phyloP scores from a whole-genome alignment of 139 green algal genomes.

The Coelastrella sp. region DNA sequence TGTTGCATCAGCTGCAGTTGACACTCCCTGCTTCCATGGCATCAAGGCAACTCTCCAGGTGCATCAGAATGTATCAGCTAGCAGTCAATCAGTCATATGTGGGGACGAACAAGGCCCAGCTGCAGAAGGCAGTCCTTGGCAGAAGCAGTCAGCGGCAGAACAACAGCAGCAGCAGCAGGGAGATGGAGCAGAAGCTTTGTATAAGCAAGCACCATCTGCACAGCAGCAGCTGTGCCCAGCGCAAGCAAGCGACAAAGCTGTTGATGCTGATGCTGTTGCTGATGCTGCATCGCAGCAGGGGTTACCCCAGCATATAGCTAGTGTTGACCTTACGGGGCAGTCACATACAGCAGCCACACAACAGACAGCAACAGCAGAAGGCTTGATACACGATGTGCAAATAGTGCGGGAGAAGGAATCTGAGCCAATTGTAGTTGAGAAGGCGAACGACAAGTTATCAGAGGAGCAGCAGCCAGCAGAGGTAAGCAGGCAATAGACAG shows the following conservation, averaged over 20 bases:
- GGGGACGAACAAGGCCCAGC: background rate
- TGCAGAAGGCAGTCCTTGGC: background rate
- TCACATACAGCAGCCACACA: background rate
- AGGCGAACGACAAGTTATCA: no score
- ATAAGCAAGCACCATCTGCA: no score
- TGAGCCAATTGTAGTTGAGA: no score
- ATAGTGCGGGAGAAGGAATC: no score
- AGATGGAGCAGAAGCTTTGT: background rate
- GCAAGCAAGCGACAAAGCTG: no score
- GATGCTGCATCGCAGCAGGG: no score
- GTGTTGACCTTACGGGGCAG: background rate
- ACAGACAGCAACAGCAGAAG: background rate
- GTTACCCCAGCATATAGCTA: background rate
- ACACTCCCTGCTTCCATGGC: constrained; percentile 6
- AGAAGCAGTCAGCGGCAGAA: background rate
- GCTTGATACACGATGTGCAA: no score
- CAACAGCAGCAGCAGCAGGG: background rate
- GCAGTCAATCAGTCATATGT: background rate
- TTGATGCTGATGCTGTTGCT: background rate
- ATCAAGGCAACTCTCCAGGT: constrained; percentile 19
- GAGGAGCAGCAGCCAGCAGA: no score
- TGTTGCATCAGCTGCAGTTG: constrained; percentile 22
- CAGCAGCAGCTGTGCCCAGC: background rate
- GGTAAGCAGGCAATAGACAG: background rate
- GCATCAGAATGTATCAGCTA: background rate